Percentiles rank a stretch among this genome's conserved stretches.
Evolutionary conservation across 352 stramenopile genomes (phyloP).

Genomic region (Thraustotheca clavata): DNA sequence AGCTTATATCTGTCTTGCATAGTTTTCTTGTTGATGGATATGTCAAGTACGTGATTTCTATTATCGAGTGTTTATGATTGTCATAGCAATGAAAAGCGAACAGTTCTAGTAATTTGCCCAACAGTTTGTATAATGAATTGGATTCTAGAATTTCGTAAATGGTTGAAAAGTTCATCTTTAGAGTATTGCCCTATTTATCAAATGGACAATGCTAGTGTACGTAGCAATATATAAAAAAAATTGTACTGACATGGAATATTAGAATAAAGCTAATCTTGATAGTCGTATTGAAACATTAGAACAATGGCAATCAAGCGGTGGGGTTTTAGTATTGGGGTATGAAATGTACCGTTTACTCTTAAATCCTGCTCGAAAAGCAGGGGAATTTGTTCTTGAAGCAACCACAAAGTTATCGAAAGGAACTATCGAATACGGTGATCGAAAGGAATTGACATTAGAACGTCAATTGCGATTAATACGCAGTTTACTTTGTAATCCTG

Average conservation of each 20-base stretch:
- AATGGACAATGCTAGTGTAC: conserved; percentile 42
- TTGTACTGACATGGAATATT: background rate
- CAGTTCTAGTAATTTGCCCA: conserved; percentile 90
- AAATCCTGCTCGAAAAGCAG: conserved; percentile 49
- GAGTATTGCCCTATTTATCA: conserved; percentile 44
- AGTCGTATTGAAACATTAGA: conserved; percentile 51
- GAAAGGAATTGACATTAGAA: conserved; percentile 39
- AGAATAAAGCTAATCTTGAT: conserved; percentile 36
- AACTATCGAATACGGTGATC: conserved; percentile 57
- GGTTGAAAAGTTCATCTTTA: conserved; percentile 68
- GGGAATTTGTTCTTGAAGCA: conserved; percentile 44
- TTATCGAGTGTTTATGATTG: background rate
- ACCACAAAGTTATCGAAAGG: conserved; percentile 52
- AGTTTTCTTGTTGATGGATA: conserved; percentile 53
- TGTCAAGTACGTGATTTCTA: background rate
- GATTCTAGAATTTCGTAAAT: conserved; percentile 96
- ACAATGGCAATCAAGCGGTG: conserved; percentile 63
- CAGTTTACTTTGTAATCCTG: conserved; percentile 46
- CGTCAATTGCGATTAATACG: conserved; percentile 45
- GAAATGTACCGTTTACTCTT: conserved; percentile 84
- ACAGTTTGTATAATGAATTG: conserved; percentile 97
- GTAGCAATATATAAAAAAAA: background rate
- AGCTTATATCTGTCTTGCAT: conserved; percentile 80
- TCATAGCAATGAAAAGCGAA: conserved; percentile 22
- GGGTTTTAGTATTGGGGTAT: conserved; percentile 81